Evolutionary conservation across 106 monocot species (phyloP).

Genomic region (Xerophyta viscosa): DNA sequence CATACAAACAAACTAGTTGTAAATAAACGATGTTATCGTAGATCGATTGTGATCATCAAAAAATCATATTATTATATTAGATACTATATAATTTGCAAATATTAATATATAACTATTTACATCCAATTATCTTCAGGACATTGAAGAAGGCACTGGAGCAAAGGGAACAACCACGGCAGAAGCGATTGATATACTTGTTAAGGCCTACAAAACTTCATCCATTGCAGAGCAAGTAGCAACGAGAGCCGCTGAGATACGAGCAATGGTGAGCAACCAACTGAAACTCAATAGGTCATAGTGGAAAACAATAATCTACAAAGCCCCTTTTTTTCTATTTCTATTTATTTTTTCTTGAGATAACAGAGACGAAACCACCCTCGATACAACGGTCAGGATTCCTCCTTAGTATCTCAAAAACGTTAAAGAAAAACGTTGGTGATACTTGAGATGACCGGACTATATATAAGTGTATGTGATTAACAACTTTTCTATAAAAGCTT

Average conservation of each 20-base stretch:
- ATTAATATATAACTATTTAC: no score
- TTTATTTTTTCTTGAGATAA: not conserved
- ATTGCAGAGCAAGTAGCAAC: not conserved
- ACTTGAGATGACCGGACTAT: no score
- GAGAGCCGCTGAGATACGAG: constrained; percentile 8
- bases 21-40: no score
- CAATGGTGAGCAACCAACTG: no score
- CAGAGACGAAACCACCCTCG: no score
- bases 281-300: no score
- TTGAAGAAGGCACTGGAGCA: constrained; percentile 8
- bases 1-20: no score
- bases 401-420: no score
- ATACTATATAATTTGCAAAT: not conserved
- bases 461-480: no score
- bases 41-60: not conserved
- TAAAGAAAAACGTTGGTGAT: no score
- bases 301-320: not conserved
- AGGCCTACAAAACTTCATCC: constrained; percentile 9
- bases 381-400: not conserved
- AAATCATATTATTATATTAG: not conserved
- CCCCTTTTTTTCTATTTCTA: not conserved
- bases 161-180: constrained; percentile 3
- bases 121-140: constrained; percentile 8
- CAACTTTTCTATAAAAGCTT: no score
- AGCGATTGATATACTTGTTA: constrained; percentile 16